Conservation (phyloP, 2,329 filamentous ascomycete species). For the Aureobasidium zeae region DNA sequence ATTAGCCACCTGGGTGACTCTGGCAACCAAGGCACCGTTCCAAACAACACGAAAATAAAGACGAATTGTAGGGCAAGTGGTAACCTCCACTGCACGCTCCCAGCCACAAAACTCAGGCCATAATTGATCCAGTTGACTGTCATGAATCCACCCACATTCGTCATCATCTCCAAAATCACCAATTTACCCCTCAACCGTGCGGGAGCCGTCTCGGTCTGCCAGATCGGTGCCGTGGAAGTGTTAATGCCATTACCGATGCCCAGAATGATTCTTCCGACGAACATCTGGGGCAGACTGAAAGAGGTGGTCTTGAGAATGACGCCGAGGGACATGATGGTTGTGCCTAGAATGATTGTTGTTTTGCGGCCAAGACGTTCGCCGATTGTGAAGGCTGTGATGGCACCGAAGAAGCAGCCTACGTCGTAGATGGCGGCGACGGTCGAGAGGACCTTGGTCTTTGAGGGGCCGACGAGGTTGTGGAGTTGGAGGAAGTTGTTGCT, state of each 20-base stretch:
- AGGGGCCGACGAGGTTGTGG: slow-evolving; percentile 36
- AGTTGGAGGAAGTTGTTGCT: slow-evolving; percentile 44
- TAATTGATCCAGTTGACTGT: slow-evolving; percentile 38
- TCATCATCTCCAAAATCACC: slow-evolving; percentile 35
- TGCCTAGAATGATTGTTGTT: slow-evolving; percentile 40
- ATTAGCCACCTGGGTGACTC: slow-evolving; percentile 42
- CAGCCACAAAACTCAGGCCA: slow-evolving; percentile 37
- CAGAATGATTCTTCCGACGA: slow-evolving; percentile 39
- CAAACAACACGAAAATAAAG: slow-evolving; percentile 40
- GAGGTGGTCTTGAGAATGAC: slow-evolving; percentile 41
- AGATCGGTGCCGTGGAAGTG: slow-evolving; percentile 42
- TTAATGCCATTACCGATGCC: slow-evolving; percentile 46
- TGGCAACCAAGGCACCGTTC: slow-evolving; percentile 40
- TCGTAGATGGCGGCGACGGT: slow-evolving; percentile 51
- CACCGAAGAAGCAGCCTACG: slow-evolving; percentile 52
- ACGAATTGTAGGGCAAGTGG: slow-evolving; percentile 43
- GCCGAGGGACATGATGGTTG: slow-evolving; percentile 41
- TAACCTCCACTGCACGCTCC: slow-evolving; percentile 37
- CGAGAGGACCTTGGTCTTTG: slow-evolving; percentile 20
- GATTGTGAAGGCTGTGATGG: slow-evolving; percentile 39
- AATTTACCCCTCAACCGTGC: slow-evolving; percentile 32
- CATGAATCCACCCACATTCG: slow-evolving; percentile 43
- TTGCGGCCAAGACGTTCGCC: slow-evolving; percentile 43
- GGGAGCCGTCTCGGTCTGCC: slow-evolving; percentile 43
- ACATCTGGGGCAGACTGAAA: slow-evolving; percentile 41